Evolutionary conservation across 2,329 filamentous ascomycete genomes (phyloP), one percentile per base, ranked within the genome.

Genomic region (Sodiomyces alkalinus): DNA sequence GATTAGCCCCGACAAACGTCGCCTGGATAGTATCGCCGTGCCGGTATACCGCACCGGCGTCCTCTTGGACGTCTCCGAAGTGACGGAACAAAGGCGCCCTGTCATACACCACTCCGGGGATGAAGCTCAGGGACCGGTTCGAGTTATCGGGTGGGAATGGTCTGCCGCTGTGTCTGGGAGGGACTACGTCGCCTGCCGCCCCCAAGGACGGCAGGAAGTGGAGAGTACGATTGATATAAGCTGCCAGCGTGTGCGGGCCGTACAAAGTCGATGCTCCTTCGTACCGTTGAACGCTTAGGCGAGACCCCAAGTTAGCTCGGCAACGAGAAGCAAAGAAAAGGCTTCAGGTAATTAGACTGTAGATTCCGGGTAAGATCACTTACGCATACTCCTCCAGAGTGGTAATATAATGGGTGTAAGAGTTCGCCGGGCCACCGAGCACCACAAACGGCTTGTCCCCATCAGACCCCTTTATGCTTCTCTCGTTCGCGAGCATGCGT

Each of bases 191-290:
- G 8, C 28, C 28, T 6, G 27, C 29, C 7, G 27, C 32, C 6
- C 29, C 27, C 12, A 38, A 27, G 4, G 22, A 30, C 3, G 36
- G 32, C 5, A 38, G 32, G 11, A 27, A 32, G 6, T 31, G 18
- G 10, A 38, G 19, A 4, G 80, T 86, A 12, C 85, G 60, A 45
- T 92, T 81, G 50, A 93, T 78, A 53, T 90, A 86, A 0, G 82
- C 86, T 12, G 78, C 74, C n/a, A 93, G 61, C 0, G 81, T 87
- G 46, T 85, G 76, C 1, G 71, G 80, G 0, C 86, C 86, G 47
- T 86, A 87, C 2, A 94, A 63, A 0, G 86, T 94, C 4, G 79
- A 86, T 1, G 81, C 86, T 19, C 85, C 86, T 54, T 94, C 86
- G 48, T 93, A 93, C 19, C 86, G 74, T 52, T 94, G 86, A 27